phyloP scores from a whole-genome alignment of 2,329 filamentous ascomycete genomes.

The Gnomoniopsis smithogilvyi region DNA sequence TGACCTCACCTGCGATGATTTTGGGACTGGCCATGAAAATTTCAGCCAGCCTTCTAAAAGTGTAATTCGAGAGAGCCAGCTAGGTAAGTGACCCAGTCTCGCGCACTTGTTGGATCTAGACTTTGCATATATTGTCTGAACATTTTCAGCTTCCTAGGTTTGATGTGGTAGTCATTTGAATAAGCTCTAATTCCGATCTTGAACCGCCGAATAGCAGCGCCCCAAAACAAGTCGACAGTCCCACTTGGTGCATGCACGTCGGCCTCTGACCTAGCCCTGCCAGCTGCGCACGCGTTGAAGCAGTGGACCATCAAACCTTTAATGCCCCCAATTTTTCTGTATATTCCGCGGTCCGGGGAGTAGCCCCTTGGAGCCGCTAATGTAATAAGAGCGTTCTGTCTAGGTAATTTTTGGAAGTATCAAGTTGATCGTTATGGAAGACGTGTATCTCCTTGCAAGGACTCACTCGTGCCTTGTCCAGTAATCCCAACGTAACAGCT shows the following conservation, averaged over 20 bases:
- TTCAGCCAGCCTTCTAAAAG: no score
- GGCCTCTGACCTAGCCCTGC: not conserved
- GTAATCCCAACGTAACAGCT: not conserved
- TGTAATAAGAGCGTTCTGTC: not conserved
- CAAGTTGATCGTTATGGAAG: conserved; percentile 2
- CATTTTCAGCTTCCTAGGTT: no score
- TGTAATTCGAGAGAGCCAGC: no score
- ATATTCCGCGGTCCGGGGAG: not conserved
- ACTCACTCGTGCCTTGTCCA: not conserved
- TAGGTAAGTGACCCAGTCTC: no score
- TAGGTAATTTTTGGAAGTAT: not conserved
- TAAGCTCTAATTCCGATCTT: not conserved
- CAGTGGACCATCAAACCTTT: not conserved
- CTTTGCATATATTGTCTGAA: no score
- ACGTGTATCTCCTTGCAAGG: not conserved
- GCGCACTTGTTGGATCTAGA: no score
- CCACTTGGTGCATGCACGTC: not conserved
- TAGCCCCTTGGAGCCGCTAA: not conserved
- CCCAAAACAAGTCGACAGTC: not conserved
- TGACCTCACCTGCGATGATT: no score
- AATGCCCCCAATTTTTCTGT: not conserved
- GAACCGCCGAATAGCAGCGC: not conserved
- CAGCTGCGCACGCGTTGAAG: conserved; percentile 1
- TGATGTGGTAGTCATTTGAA: no score
- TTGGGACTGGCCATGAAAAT: no score